Base-by-base conservation (phyloP, 495 filamentous ascomycete genomes). In the Durotheca rogersii region DNA sequence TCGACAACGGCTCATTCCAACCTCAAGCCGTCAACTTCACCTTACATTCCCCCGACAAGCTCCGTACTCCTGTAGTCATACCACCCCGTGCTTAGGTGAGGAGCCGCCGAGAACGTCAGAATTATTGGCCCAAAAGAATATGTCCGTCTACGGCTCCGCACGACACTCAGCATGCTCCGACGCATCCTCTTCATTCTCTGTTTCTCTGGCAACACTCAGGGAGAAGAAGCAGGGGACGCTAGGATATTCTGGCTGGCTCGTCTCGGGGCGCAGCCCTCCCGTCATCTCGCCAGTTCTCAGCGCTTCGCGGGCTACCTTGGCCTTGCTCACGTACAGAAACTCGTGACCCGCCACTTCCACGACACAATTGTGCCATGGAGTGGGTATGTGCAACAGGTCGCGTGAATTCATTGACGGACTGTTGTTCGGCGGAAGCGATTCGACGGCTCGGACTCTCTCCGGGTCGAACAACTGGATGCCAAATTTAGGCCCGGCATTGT, bases 341-440 rank as follows among this genome's bases (percentile, higher is more conserved):
- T 61, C 25, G 21, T 53, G 56, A 1, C 66, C 67, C 2, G 47
- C 56, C 7, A 75, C 34, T 17, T 65, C 57, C 7, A 64, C 60
- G 6, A 75, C 58, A 11, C 48, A 62, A 44, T 72, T 74, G 37
- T 75, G 72, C 72, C 72, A 75, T 6, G 72, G 70, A 0, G 70
- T 73, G 0, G 72, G 70, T 10, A 74, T 67, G 31, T 75, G 70
- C 0, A 73, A 61, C 9, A 67, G 47, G 31, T 72, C 71, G 5
- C 41, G 61, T 3, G 44, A 51, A 6, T 42, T 46, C 47, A 53
- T 50, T 0, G 38, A 45, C 10, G 34, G 14, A 16, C 58, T 33
- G 7, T 51, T 11, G 5, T 38, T 42, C 11, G 42, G n/a, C n/a
- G n/a, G 47, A 6, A 65, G 34, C n/a, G 48, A 53, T 18, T 64